Percentiles rank a stretch among this genome's conserved stretches.
Evolutionary conservation across 768 basidiomycete species (phyloP).

Genomic region (Suillus weaverae): DNA sequence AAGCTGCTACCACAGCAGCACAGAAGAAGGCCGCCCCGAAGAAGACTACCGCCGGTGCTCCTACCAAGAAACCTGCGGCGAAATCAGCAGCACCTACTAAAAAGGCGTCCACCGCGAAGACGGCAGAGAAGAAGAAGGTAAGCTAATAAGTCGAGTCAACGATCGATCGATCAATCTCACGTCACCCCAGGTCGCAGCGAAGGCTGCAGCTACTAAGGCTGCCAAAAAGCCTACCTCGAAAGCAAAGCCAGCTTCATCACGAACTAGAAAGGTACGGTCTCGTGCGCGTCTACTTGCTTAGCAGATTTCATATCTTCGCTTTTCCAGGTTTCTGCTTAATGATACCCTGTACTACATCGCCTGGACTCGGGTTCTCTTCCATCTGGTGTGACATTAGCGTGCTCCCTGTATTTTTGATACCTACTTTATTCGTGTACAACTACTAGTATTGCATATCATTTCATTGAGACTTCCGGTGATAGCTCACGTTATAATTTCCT

Average conservation of each 20-base stretch:
- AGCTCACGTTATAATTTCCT: neutral
- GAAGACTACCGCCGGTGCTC: constrained; percentile 33
- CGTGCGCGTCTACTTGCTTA: neutral
- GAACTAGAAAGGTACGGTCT: neutral
- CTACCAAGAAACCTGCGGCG: constrained; percentile 11
- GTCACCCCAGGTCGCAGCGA: constrained; percentile 25
- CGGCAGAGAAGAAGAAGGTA: constrained; percentile 25
- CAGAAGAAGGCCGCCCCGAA: constrained; percentile 35
- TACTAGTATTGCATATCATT: constrained; percentile 6
- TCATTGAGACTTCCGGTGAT: neutral
- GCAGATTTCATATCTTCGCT: neutral
- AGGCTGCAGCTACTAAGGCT: constrained; percentile 30
- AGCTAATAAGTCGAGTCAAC: neutral
- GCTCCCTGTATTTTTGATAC: constrained; percentile 6
- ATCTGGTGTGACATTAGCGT: constrained; percentile 2
- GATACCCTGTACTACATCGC: neutral
- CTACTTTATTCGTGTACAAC: constrained; percentile 10
- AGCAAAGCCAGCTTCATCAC: constrained; percentile 5
- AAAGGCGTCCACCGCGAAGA: constrained; percentile 25
- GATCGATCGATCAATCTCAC: neutral
- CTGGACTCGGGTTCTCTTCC: neutral
- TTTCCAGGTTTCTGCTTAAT: neutral
- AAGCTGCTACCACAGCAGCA: constrained; percentile 29
- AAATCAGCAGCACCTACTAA: constrained; percentile 16
- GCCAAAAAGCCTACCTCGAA: constrained; percentile 23